Conservation (phyloP, 139 green algal genomes). For the Coccomyxa sp. region DNA sequence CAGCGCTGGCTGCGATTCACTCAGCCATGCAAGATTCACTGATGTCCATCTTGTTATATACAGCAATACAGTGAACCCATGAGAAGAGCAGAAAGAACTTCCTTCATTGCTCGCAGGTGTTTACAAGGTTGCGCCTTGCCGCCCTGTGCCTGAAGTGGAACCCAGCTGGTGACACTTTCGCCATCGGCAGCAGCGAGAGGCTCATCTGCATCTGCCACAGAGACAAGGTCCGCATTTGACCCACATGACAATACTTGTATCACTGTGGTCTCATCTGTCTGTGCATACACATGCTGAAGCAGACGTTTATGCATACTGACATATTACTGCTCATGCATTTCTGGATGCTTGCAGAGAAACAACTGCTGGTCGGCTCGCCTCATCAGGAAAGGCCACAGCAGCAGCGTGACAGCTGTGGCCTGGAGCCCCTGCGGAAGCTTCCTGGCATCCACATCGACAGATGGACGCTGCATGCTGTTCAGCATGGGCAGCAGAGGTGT, state of each 20-base stretch:
- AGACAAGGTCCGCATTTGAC: conserved; percentile 8
- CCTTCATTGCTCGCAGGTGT: not conserved
- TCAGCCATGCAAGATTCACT: not conserved
- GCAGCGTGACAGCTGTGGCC: conserved; percentile 8
- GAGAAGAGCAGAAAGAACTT: not conserved
- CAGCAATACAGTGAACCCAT: not conserved
- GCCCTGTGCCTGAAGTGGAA: conserved; percentile 24
- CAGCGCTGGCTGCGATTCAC: not conserved
- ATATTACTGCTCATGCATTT: not conserved
- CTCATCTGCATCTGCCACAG: conserved; percentile 24
- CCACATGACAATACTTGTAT: not conserved
- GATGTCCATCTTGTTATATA: not conserved
- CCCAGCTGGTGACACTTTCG: conserved; percentile 15
- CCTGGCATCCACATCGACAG: conserved; percentile 23
- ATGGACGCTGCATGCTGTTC: conserved; percentile 21
- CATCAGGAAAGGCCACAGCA: conserved; percentile 17
- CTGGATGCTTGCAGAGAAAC: not conserved
- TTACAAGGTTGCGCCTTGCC: conserved; percentile 18
- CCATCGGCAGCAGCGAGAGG: conserved; percentile 17
- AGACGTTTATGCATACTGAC: not conserved
- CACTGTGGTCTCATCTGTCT: too few species aligned
- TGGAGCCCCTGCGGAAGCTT: conserved; percentile 19
- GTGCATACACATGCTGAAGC: not conserved
- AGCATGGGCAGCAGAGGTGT: conserved; percentile 11
- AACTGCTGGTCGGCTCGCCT: not conserved